Conservation (phyloP, 495 filamentous ascomycete genomes). For the Cryomyces antarcticus region DNA sequence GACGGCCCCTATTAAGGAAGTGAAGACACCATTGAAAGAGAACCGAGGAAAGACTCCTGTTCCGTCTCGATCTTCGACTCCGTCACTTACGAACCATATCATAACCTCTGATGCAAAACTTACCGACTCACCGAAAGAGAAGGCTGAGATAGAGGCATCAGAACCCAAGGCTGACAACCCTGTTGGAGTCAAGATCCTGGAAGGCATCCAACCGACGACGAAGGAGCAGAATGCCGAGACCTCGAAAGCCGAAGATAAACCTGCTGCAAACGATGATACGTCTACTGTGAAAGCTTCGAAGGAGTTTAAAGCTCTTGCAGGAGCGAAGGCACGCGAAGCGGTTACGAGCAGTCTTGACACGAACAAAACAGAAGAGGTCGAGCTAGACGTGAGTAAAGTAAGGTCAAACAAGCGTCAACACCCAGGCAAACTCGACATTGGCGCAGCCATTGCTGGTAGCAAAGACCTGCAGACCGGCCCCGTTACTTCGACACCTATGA, state of each 20-base stretch:
- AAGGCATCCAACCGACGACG: background rate
- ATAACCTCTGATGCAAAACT: background rate
- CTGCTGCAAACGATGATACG: background rate
- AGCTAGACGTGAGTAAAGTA: too few species aligned
- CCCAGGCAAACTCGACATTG: constrained; percentile 43
- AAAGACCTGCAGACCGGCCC: constrained; percentile 2
- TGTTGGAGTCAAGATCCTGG: background rate
- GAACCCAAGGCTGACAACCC: background rate
- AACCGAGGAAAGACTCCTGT: constrained; percentile 5
- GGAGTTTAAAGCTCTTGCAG: too few species aligned
- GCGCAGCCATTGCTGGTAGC: constrained; percentile 25
- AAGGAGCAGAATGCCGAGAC: too few species aligned
- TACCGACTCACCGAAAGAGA: constrained; percentile 3
- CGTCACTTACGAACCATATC: constrained; percentile 8
- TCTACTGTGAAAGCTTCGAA: too few species aligned
- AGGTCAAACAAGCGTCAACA: constrained; percentile 26
- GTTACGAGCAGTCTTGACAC: too few species aligned
- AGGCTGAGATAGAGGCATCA: background rate
- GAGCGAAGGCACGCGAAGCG: too few species aligned
- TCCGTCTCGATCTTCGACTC: constrained; percentile 8
- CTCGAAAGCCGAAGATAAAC: too few species aligned
- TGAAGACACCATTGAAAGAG: too few species aligned
- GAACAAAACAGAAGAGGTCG: too few species aligned
- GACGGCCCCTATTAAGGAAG: too few species aligned
- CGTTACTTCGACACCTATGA: background rate